Percentiles rank a stretch among this genome's conserved stretches.
Evolutionary conservation across 2,329 filamentous ascomycete genomes (phyloP).

Genomic region (Phyllosticta citribraziliensis): DNA sequence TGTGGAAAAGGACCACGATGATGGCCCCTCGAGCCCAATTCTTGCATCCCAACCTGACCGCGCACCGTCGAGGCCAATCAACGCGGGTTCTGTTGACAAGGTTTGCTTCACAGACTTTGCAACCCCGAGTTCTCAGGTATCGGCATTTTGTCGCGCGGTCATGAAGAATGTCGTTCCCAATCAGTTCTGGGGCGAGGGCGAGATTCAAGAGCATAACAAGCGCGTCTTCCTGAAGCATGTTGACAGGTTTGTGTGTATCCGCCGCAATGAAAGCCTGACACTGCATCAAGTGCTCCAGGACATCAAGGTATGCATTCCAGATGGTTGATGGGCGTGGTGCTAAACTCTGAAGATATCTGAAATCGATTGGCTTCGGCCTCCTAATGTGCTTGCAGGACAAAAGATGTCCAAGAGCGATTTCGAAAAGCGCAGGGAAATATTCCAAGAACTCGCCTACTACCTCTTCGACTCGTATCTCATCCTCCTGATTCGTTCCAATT

Average conservation of each 20-base stretch:
- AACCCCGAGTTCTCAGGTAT: conserved; percentile 59
- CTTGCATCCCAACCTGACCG: background rate
- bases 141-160: conserved; percentile 75
- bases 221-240: conserved; percentile 53
- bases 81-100: background rate
- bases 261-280: conserved; percentile 71
- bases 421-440: conserved; percentile 65
- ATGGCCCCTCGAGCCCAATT: background rate
- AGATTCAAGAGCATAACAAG: conserved; percentile 50
- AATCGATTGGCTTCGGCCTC: conserved; percentile 62
- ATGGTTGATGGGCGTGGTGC: conserved; percentile 9
- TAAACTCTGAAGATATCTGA: conserved; percentile 46
- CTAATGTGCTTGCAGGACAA: conserved; percentile 25
- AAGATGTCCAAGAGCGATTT: conserved; percentile 64
- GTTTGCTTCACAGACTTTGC: conserved; percentile 54
- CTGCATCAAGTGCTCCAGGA: conserved; percentile 69
- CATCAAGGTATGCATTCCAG: conserved; percentile 50
- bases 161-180: conserved; percentile 63
- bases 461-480: conserved; percentile 86
- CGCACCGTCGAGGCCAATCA: background rate
- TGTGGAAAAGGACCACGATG: background rate
- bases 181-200: conserved; percentile 60
- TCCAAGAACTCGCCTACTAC: conserved; percentile 83
- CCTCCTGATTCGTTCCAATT: conserved; percentile 75
- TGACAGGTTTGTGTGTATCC: conserved; percentile 66